A percentile compares a stretch with the other conserved stretches of the same genome.
Evolutionary conservation across 2,329 filamentous ascomycete genomes (phyloP).

Genomic region (Microdochium paspali): DNA sequence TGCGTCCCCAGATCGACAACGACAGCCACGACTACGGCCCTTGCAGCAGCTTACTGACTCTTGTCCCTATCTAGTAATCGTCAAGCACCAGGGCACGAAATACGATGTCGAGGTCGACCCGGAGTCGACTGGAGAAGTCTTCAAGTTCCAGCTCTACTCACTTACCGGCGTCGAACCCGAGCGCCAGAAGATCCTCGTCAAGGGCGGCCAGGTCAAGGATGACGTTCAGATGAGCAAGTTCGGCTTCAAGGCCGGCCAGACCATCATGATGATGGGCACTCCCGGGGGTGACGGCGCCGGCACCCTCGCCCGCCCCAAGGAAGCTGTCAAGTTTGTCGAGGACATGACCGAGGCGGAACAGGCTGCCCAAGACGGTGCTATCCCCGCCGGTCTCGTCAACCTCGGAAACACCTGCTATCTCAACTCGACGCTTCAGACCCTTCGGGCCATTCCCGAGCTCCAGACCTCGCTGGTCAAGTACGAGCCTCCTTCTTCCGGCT

Average conservation of each 20-base stretch:
- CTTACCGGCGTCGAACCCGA: slow-evolving; percentile 93
- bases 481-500: slow-evolving; percentile 15
- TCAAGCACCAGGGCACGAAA: slow-evolving; percentile 93
- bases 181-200: slow-evolving; percentile 90
- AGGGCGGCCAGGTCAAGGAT: slow-evolving; percentile 91
- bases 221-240: slow-evolving; percentile 79
- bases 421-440: slow-evolving; percentile 90
- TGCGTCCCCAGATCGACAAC: not conserved
- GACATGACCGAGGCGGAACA: slow-evolving; percentile 96
- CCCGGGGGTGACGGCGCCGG: slow-evolving; percentile 55
- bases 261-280: slow-evolving; percentile 95
- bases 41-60: not conserved
- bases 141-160: slow-evolving; percentile 94
- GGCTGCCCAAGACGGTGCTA: slow-evolving; percentile 73
- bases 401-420: slow-evolving; percentile 97
- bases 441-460: slow-evolving; percentile 83
- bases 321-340: slow-evolving; percentile 81
- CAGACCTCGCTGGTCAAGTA: slow-evolving; percentile 66
- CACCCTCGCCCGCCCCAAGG: slow-evolving; percentile 62
- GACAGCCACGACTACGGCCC: not conserved
- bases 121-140: slow-evolving; percentile 74
- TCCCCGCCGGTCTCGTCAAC: slow-evolving; percentile 80
- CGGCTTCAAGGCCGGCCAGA: slow-evolving; percentile 75
- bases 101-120: slow-evolving; percentile 90
- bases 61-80: slow-evolving; percentile 58